A percentile compares a stretch with the other conserved stretches of the same genome.
Conservation (phyloP, 1,284 basidiomycete genomes). For the Apiotrichum veenhuisii region DNA sequence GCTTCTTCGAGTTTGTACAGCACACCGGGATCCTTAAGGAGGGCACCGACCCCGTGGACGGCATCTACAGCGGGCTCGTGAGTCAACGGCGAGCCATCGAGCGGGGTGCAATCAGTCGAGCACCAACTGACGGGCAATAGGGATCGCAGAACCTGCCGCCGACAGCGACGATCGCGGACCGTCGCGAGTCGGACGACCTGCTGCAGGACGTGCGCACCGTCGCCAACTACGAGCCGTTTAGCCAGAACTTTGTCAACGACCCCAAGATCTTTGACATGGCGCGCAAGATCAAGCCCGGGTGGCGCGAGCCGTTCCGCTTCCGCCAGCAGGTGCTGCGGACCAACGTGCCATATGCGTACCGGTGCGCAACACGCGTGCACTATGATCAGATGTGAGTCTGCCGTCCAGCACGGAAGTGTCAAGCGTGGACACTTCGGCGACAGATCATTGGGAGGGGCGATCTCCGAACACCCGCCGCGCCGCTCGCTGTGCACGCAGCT, state of each 20-base stretch:
- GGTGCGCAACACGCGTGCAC: slow-evolving; percentile 13
- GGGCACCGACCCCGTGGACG: slow-evolving; percentile 10
- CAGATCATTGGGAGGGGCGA: no score
- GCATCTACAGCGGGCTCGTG: slow-evolving; percentile 14
- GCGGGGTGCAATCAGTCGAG: background rate
- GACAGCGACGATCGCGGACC: background rate
- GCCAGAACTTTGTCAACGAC: slow-evolving; percentile 10
- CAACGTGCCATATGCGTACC: slow-evolving; percentile 15
- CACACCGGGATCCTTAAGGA: slow-evolving; percentile 11
- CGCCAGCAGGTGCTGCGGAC: slow-evolving; percentile 16
- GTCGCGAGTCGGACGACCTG: background rate
- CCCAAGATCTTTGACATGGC: slow-evolving; percentile 8
- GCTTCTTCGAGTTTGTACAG: slow-evolving; percentile 15
- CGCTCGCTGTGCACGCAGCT: no score
- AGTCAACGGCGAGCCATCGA: background rate
- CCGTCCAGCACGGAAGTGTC: no score
- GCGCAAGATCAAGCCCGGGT: slow-evolving; percentile 12
- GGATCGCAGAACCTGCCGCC: background rate
- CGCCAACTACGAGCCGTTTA: slow-evolving; percentile 6
- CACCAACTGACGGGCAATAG: background rate
- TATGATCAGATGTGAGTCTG: slow-evolving; percentile 18
- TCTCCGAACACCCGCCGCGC: no score
- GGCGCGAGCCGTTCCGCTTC: slow-evolving; percentile 15
- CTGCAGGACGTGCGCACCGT: background rate
- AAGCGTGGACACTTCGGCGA: no score